Percentiles rank a stretch among this genome's conserved stretches.
phyloP scores from a whole-genome alignment of 23 red algal species.

The Chondrus crispus region DNA sequence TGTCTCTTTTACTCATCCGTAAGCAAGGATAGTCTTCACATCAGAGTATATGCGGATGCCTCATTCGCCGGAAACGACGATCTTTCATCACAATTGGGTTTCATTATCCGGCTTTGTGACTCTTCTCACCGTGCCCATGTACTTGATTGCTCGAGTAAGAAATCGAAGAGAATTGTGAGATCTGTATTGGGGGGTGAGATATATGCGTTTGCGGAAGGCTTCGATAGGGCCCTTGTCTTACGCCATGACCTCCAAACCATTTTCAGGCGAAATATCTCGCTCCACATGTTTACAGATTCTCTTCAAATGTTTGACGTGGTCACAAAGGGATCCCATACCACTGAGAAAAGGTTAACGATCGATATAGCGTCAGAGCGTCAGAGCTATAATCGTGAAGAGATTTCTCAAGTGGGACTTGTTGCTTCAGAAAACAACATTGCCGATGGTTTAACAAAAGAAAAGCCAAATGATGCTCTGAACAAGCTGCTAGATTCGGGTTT shows the following conservation, averaged over 20 bases:
- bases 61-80: background rate
- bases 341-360: background rate
- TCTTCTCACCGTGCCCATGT: background rate
- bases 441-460: background rate
- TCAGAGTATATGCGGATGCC: background rate
- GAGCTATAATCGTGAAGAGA: background rate
- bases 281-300: background rate
- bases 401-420: background rate
- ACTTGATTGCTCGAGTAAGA: background rate
- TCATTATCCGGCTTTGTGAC: background rate
- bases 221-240: background rate
- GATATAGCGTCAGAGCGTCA: background rate
- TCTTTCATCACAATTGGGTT: background rate
- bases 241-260: background rate
- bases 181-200: background rate
- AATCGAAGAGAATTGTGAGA: background rate
- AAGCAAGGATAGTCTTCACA: background rate
- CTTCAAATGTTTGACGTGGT: background rate
- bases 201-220: slow-evolving; percentile 5
- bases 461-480: too few species aligned
- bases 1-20: background rate
- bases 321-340: background rate
- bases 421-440: background rate
- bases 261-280: background rate
- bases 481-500: too few species aligned